Evolutionary conservation across 805 yeast species (phyloP).

Genomic region (Scheffersomyces coipomensis): DNA sequence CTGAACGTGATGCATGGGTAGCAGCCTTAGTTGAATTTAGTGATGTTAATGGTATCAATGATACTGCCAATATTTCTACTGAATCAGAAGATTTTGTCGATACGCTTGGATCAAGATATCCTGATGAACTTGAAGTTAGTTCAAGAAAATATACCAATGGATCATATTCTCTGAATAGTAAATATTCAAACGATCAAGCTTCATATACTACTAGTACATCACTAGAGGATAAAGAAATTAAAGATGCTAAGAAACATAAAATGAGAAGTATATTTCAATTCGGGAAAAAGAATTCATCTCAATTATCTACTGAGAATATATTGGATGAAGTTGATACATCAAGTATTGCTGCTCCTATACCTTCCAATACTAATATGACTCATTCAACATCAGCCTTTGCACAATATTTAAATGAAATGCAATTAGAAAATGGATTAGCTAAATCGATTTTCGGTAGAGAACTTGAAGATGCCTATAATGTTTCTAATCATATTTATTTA

Average conservation of each 20-base stretch:
- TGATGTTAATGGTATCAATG: constrained; percentile 10
- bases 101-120: constrained; percentile 4
- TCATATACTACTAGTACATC: not conserved
- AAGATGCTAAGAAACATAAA: constrained; percentile 45
- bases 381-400: not conserved
- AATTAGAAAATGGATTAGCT: constrained; percentile 30
- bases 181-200: not conserved
- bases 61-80: not conserved
- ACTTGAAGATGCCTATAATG: constrained; percentile 46
- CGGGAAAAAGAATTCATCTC: constrained; percentile 24
- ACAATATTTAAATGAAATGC: constrained; percentile 25
- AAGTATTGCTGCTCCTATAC: not conserved
- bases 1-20: constrained; percentile 76
- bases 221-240: constrained; percentile 11
- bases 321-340: constrained; percentile 1
- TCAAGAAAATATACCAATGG: constrained; percentile 3
- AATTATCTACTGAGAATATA: constrained; percentile 1
- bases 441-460: constrained; percentile 65
- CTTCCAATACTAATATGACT: not conserved
- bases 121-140: constrained; percentile 2
- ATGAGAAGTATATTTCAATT: constrained; percentile 65
- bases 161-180: not conserved
- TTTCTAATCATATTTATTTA: constrained; percentile 49
- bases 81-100: constrained; percentile 3
- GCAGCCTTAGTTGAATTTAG: constrained; percentile 37